Base-by-base conservation (phyloP, 2,329 filamentous ascomycete genomes). In the Didymella pinodella region DNA sequence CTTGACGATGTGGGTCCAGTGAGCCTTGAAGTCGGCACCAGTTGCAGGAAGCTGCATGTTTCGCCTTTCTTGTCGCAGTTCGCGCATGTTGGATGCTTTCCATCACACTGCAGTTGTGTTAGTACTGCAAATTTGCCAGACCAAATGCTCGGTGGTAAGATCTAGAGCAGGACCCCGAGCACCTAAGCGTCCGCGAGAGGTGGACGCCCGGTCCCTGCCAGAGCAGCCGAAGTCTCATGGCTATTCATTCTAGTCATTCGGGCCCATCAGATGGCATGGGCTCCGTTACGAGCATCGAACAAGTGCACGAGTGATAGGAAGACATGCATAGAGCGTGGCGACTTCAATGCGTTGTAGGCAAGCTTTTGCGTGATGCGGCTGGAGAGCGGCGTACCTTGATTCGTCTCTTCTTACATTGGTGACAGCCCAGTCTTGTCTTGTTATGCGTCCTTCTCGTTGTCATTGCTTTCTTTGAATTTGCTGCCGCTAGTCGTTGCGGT, bases 401-500 rank as follows among this genome's bases (percentile, higher is more conserved):
- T 45, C 74, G 65, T 65, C 73, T 67, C 46, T 65, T 68, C 58
- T 77, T 77, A 48, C 74, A 77, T 44, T 74, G 68, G 29, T 65
- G 65, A 40, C 74, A 77, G 2, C 74, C 74, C 51, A 75, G 44
- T 53, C 74, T 70, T 14, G 74, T 72, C 57, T 77, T 77, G 60
- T 71, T 75, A 47, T 77, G 74, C 40, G 72, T 58, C 53, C 65
- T 71, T 48, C 73, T 72, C 8, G 73, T 75, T 25, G 69, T 45
- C 38, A 47, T 61, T 22, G 46, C 54, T 40, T 48, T 45, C 43
- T 20, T 45, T 26, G 18, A 10, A 34, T 36, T n/a, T 38, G 47
- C 47, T 50, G 56, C 50, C 41, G 47, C 52, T 56, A 54, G 47
- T 48, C 31, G 41, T 50, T 41, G 26, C 56, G 50, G 28, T 51